Base-by-base conservation (phyloP, 306 rosid species). In the Fragaria vesca region DNA sequence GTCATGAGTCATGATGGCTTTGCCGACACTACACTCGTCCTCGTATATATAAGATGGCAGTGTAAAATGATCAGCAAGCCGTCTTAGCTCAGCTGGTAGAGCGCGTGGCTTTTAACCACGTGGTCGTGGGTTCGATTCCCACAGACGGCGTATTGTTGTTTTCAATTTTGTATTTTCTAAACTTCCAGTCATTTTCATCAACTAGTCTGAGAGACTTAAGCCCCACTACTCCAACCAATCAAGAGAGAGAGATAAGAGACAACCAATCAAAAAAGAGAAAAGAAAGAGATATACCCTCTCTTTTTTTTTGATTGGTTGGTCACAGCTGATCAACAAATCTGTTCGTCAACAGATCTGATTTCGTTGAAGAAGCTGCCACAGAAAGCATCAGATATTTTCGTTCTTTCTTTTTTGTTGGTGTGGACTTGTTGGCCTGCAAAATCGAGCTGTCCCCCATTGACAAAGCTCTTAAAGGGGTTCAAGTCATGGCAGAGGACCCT, bases 121-220 rank as follows among this genome's bases (percentile, higher is more conserved):
- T 76, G 79, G 79, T 76, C 79, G 65, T 76, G 79, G 73, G 79
- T 76, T 76, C 66, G 66, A 76, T 76, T 76, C 73, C 73, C 52
- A 66, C 73, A 65, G 79, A 65, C 72, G 79, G 72, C 51, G 51
- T 0, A 0, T 43, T 43, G 2, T 69, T 69, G 3, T 21, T 21
- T 11, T 8, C 7, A 1, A 4, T 5, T 12, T 5, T 38, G 7
- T 38, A 0, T 26, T 12, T 55, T n/a, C 24, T 12, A 42, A 42
- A 21, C 9, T 9, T 28, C 38, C 28, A 3, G 61, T 18, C 61
- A 58, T 58, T 58, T 58, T 60, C 32, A 10, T 58, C 18, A 30
- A 15, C 42, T 30, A 62, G 30, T 57, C 65, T 21, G 34, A 54
- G 2, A 12, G 30, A n/a, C 17, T 51, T 1, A 5, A 16, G 2